Evolutionary conservation across 768 basidiomycete genomes (phyloP).

Genomic region (Suillus tomentosus): DNA sequence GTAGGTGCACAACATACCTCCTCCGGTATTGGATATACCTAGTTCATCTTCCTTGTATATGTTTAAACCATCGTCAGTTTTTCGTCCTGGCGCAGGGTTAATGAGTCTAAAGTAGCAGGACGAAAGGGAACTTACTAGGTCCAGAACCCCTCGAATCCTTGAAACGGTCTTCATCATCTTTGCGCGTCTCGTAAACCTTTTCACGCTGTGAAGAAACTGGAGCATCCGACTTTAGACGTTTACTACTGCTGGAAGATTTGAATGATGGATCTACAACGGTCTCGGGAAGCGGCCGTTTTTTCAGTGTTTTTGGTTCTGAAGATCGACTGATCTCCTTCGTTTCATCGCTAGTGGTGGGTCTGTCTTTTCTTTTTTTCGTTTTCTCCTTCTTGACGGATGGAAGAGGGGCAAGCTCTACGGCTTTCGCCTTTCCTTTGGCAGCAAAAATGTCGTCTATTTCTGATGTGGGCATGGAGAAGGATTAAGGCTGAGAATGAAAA

Average conservation of each 20-base stretch:
- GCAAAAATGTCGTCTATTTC: constrained; percentile 90
- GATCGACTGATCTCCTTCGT: constrained; percentile 12
- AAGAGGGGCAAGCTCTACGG: constrained; percentile 30
- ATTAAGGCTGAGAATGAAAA: constrained; percentile 16
- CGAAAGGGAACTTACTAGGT: constrained; percentile 53
- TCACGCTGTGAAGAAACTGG: constrained; percentile 14
- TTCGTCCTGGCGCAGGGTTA: constrained; percentile 53
- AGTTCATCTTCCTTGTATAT: constrained; percentile 87
- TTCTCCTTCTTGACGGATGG: constrained; percentile 43
- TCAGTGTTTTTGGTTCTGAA: constrained; percentile 22
- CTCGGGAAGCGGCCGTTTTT: constrained; percentile 46
- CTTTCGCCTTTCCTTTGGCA: constrained; percentile 43
- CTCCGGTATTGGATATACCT: constrained; percentile 64
- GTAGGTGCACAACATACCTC: constrained; percentile 52
- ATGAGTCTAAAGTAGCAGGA: constrained; percentile 13
- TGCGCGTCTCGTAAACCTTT: constrained; percentile 28
- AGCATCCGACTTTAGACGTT: constrained; percentile 40
- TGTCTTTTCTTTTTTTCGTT: constrained; percentile 42
- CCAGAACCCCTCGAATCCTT: constrained; percentile 73
- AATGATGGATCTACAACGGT: constrained; percentile 69
- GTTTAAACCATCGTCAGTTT: constrained; percentile 77
- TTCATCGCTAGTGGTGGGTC: constrained; percentile 1
- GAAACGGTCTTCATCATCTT: constrained; percentile 52
- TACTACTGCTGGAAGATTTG: constrained; percentile 28
- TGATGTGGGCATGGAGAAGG: constrained; percentile 48